Conservation (phyloP, 257 asterid species). For the Przewalskia tangutica region DNA sequence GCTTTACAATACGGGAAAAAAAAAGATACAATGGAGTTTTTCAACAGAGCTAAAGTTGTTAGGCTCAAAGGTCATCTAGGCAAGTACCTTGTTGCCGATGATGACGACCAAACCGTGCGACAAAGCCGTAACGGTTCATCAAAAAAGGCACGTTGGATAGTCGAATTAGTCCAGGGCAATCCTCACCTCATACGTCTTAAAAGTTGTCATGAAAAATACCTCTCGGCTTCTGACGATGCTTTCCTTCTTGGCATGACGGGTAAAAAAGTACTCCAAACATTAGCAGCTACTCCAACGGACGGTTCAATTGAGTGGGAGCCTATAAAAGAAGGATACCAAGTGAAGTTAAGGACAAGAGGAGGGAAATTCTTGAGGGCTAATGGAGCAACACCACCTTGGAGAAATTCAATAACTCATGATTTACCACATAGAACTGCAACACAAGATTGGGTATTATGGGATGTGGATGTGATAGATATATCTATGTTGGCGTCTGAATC, state of each 20-base stretch:
- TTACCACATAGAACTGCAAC: constrained; percentile 51
- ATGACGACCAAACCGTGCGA: constrained; percentile 46
- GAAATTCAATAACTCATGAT: constrained; percentile 60
- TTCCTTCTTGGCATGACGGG: constrained; percentile 53
- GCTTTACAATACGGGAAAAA: background rate
- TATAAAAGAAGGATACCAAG: constrained; percentile 36
- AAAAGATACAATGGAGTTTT: constrained; percentile 34
- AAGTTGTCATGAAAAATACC: constrained; percentile 51
- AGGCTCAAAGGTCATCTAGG: constrained; percentile 55
- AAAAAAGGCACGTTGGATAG: constrained; percentile 48
- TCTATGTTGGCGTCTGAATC: constrained; percentile 5
- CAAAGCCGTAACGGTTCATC: constrained; percentile 60
- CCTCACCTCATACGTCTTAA: constrained; percentile 48
- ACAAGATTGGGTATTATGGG: constrained; percentile 62
- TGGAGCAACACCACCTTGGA: constrained; percentile 61
- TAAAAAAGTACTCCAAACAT: constrained; percentile 30
- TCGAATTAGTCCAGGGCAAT: constrained; percentile 37
- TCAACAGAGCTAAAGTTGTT: constrained; percentile 42
- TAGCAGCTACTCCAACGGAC: constrained; percentile 6
- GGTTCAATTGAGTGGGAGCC: constrained; percentile 53
- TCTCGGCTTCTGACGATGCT: constrained; percentile 41
- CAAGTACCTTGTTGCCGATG: constrained; percentile 54
- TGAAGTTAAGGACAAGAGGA: constrained; percentile 37
- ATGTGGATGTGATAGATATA: constrained; percentile 41
- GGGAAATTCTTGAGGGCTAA: constrained; percentile 50